A percentile compares a stretch with the other conserved stretches of the same genome.
Conservation (phyloP, 2,329 filamentous ascomycete genomes). For the Aspergillus luchuensis region DNA sequence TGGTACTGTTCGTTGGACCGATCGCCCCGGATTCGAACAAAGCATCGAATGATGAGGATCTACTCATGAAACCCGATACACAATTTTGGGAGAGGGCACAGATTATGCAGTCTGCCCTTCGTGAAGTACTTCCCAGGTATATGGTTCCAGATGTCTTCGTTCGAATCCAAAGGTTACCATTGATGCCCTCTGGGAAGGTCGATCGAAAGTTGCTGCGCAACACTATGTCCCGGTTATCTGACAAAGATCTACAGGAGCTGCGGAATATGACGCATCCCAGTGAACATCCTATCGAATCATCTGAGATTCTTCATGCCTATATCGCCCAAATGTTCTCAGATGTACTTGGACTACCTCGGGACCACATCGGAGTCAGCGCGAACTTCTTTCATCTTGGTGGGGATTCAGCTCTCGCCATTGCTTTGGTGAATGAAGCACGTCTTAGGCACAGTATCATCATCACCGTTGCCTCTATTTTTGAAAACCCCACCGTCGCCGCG, state of each 20-base stretch:
- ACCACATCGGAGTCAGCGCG: background rate
- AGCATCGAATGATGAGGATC: no score
- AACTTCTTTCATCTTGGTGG: constrained; percentile 5
- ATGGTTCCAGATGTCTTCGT: background rate
- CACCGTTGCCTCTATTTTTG: background rate
- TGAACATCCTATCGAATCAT: no score
- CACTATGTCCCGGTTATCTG: background rate
- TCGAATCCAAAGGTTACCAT: background rate
- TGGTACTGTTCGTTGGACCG: no score
- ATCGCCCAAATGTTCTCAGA: background rate
- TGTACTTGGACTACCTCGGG: no score
- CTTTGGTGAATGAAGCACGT: background rate
- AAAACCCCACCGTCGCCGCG: background rate
- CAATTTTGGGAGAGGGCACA: no score
- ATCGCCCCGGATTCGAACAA: no score
- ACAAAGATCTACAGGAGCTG: background rate
- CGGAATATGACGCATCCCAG: background rate
- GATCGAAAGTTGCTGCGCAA: background rate
- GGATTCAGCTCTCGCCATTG: constrained; percentile 2
- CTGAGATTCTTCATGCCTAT: no score
- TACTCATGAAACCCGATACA: no score
- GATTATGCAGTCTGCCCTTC: no score
- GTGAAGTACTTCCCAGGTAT: background rate
- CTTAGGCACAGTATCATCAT: background rate
- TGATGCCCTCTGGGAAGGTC: background rate